Conservation (phyloP, 148 eudicot species). For the Gaultheria prostrata region DNA sequence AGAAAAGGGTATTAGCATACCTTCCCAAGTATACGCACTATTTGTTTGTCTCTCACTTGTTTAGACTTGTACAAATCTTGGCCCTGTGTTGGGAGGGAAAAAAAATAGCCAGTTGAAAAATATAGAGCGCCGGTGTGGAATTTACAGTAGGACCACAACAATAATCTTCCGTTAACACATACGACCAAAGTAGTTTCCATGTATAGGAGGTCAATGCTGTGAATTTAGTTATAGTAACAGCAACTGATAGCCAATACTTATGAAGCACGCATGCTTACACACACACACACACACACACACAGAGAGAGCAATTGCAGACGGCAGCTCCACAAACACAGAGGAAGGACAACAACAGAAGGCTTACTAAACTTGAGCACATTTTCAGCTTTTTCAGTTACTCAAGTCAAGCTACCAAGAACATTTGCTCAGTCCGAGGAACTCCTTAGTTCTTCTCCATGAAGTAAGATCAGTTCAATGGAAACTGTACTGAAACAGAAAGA, state of each 20-base stretch:
- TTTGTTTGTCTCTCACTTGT: slow-evolving; percentile 94
- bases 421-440: neutral
- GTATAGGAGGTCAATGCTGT: neutral
- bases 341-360: neutral
- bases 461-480: neutral
- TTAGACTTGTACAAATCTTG: slow-evolving; percentile 94
- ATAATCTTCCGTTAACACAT: neutral
- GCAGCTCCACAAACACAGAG: neutral
- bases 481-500: neutral
- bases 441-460: neutral
- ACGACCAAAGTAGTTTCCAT: neutral
- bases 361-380: neutral
- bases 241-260: neutral
- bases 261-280: neutral
- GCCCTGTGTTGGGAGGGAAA: slow-evolving; percentile 49
- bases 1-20: slow-evolving; percentile 27
- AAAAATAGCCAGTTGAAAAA: neutral
- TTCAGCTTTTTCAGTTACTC: neutral
- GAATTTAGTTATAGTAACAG: slow-evolving; percentile 4
- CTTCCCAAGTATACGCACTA: slow-evolving; percentile 96
- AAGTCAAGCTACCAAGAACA: neutral
- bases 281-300: neutral
- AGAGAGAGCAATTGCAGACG: neutral
- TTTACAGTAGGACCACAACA: neutral
- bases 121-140: neutral